Percentiles rank a stretch among this genome's conserved stretches.
Conservation (phyloP, 768 basidiomycete species). For the Coprinopsis marcescibilis region DNA sequence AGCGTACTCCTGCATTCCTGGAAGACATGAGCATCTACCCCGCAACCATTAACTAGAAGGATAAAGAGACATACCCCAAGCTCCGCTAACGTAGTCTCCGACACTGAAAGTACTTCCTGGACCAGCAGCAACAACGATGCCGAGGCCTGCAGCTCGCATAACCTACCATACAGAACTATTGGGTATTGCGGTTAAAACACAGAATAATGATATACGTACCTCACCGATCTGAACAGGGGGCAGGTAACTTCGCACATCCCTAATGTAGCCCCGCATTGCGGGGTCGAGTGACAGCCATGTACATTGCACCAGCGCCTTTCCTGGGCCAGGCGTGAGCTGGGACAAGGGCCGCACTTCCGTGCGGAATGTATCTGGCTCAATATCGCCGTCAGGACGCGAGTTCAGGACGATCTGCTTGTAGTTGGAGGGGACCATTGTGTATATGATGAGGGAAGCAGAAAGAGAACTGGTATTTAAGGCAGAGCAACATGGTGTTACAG, state of each 20-base stretch:
- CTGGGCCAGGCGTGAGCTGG: slow-evolving; percentile 39
- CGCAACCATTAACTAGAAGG: background rate
- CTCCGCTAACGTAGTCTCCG: slow-evolving; percentile 67
- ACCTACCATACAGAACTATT: too few relatives aligned
- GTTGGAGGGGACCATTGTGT: slow-evolving; percentile 17
- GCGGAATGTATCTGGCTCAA: slow-evolving; percentile 72
- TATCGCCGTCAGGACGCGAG: slow-evolving; percentile 62
- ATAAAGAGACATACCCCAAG: slow-evolving; percentile 43
- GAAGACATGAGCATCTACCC: background rate
- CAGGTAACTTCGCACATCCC: slow-evolving; percentile 64
- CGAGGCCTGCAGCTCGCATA: slow-evolving; percentile 71
- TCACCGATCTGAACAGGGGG: slow-evolving; percentile 69
- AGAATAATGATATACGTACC: slow-evolving; percentile 22
- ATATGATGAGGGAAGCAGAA: background rate
- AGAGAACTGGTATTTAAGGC: background rate
- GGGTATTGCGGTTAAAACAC: too few relatives aligned
- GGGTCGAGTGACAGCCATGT: slow-evolving; percentile 3
- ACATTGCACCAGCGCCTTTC: slow-evolving; percentile 1
- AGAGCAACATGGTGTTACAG: background rate
- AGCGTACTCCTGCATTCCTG: slow-evolving; percentile 78
- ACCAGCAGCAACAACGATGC: slow-evolving; percentile 57
- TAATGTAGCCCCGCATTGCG: slow-evolving; percentile 78
- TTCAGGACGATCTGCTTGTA: slow-evolving; percentile 73
- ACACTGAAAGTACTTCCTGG: slow-evolving; percentile 45
- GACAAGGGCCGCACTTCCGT: slow-evolving; percentile 47